These are phyloP conservation scores for Penicillium ucsense DNA, from an alignment of 495 filamentous ascomycete genomes.

Conservation along the genomic window DNA sequence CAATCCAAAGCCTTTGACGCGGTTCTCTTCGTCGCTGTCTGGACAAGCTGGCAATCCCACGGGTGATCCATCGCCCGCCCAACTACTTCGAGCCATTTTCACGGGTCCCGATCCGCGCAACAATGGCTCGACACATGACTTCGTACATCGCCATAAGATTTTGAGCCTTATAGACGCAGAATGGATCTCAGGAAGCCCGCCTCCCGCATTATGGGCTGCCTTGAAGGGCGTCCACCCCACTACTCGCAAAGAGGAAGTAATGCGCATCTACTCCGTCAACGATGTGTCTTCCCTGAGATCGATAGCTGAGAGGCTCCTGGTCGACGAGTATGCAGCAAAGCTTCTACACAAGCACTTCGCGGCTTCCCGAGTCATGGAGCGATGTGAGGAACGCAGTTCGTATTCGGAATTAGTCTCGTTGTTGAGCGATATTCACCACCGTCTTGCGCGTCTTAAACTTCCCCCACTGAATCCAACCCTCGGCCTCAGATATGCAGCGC, in stretches of 20 bases:
- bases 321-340: not conserved
- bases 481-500: slow-evolving; percentile 25
- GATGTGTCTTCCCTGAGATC: slow-evolving; percentile 3
- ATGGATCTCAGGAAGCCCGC: slow-evolving; percentile 16
- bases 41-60: not conserved
- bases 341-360: not conserved
- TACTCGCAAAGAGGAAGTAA: slow-evolving; percentile 1
- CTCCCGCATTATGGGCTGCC: slow-evolving; percentile 15
- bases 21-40: slow-evolving; percentile 1
- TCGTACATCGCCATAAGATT: slow-evolving; percentile 2
- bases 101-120: slow-evolving; percentile 8
- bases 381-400: slow-evolving; percentile 9
- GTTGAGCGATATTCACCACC: slow-evolving; percentile 18
- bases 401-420: slow-evolving; percentile 20
- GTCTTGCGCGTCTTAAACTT: slow-evolving; percentile 10
- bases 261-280: slow-evolving; percentile 3
- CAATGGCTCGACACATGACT: not conserved
- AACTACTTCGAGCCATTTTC: slow-evolving; percentile 24
- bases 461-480: not conserved
- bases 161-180: slow-evolving; percentile 11
- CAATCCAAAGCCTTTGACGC: not conserved
- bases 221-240: slow-evolving; percentile 7
- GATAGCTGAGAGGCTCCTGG: slow-evolving; percentile 16
- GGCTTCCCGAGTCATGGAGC: slow-evolving; percentile 2
- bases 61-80: slow-evolving; percentile 17